Evolutionary conservation across 2,329 filamentous ascomycete species (phyloP).

Genomic region (Arthroderma sp.): DNA sequence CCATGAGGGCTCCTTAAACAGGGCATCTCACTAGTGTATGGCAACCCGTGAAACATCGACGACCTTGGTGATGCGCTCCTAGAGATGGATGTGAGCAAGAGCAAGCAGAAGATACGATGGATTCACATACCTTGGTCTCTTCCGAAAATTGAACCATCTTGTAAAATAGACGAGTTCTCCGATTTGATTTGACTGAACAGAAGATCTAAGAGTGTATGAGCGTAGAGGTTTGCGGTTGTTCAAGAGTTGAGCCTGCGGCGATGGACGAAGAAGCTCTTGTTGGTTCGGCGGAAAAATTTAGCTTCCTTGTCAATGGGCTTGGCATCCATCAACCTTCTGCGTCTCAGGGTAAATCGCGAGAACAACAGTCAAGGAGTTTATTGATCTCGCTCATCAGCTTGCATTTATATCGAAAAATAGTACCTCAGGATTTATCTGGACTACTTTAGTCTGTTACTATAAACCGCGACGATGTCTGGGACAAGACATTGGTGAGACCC

Average conservation of each 20-base stretch:
- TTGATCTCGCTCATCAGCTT: too few species aligned
- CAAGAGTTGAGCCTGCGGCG: not conserved
- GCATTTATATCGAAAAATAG: too few species aligned
- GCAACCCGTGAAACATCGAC: slow-evolving; percentile 88
- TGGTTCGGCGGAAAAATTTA: too few species aligned
- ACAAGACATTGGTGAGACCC: slow-evolving; percentile 59
- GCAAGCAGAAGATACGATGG: not conserved
- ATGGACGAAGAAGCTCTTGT: not conserved
- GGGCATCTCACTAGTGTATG: slow-evolving; percentile 74
- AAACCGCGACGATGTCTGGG: slow-evolving; percentile 43
- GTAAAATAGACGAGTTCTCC: too few species aligned
- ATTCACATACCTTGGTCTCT: slow-evolving; percentile 69
- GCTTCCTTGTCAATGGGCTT: too few species aligned
- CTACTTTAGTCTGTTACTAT: too few species aligned
- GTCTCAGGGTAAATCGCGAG: too few species aligned
- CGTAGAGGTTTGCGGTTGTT: not conserved
- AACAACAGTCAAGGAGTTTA: too few species aligned
- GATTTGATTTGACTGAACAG: not conserved
- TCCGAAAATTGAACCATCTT: slow-evolving; percentile 62
- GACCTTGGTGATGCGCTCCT: slow-evolving; percentile 97
- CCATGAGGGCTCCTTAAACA: slow-evolving; percentile 8
- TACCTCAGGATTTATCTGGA: too few species aligned
- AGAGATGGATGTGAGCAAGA: slow-evolving; percentile 2
- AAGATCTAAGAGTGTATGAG: not conserved
- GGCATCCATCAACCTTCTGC: too few species aligned